A percentile compares a stretch with the other conserved stretches of the same genome.
phyloP scores from a whole-genome alignment of 495 filamentous ascomycete genomes.

The Penicillium crystallinum region DNA sequence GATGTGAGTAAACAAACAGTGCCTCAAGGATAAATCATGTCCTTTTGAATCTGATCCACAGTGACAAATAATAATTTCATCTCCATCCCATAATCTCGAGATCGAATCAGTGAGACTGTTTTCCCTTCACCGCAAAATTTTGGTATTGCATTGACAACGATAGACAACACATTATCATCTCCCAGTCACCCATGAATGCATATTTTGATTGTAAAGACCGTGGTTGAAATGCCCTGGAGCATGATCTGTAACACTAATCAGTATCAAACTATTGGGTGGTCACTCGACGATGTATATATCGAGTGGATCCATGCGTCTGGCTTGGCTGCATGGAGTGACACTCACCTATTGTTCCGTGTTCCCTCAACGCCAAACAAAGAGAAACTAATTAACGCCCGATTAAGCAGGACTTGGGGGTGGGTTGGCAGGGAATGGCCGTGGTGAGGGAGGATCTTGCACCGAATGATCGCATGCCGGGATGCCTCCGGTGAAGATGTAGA shows the following conservation, averaged over 20 bases:
- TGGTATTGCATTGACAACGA: not conserved
- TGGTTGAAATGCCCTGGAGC: not conserved
- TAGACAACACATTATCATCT: not conserved
- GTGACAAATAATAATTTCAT: not conserved
- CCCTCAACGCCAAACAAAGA: conserved; percentile 17
- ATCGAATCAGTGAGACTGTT: not conserved
- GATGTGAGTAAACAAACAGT: not conserved
- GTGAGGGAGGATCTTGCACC: conserved; percentile 36
- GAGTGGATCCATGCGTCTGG: not conserved
- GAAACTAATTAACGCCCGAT: not conserved
- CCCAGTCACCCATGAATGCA: not conserved
- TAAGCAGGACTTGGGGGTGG: conserved; percentile 42
- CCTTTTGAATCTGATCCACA: not conserved
- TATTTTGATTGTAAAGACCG: not conserved
- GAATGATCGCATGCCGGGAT: conserved; percentile 19
- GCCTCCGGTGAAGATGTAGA: conserved; percentile 3
- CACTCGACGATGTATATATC: not conserved
- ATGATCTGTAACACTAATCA: not conserved
- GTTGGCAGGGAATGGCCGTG: conserved; percentile 38
- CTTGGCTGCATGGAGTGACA: not conserved
- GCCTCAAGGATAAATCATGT: not conserved
- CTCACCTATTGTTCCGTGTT: conserved; percentile 15
- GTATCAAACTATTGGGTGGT: no score
- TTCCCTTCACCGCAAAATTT: not conserved
- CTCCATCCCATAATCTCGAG: not conserved